These are phyloP conservation scores for Penicillium sp. DNA, from an alignment of 2,329 filamentous ascomycete species.

Conservation along the genomic window DNA sequence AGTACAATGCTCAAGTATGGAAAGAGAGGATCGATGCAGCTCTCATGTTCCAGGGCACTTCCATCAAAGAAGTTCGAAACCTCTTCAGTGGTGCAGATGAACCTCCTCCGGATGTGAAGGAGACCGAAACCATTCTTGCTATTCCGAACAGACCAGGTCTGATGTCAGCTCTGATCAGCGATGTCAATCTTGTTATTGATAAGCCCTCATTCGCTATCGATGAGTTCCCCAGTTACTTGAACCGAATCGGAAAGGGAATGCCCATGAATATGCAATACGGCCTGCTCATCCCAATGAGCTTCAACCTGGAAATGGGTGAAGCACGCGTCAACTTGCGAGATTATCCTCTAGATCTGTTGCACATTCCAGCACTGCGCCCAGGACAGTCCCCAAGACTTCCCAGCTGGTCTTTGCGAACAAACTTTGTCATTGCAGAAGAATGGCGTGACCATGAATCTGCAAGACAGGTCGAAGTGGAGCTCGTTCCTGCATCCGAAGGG, in stretches of 20 bases:
- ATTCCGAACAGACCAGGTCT: constrained; percentile 82
- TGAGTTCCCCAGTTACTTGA: constrained; percentile 78
- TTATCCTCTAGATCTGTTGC: constrained; percentile 87
- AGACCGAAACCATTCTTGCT: constrained; percentile 79
- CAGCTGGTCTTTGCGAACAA: constrained; percentile 79
- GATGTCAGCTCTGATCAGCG: constrained; percentile 75
- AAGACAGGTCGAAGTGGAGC: constrained; percentile 74
- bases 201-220: constrained; percentile 87
- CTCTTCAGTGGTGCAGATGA: constrained; percentile 81
- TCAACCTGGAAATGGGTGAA: constrained; percentile 88
- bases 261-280: constrained; percentile 87
- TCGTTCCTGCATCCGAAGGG: constrained; percentile 68
- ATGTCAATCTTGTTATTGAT: constrained; percentile 81
- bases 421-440: constrained; percentile 96
- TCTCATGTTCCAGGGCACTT: constrained; percentile 64
- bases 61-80: constrained; percentile 74
- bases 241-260: constrained; percentile 94
- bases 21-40: constrained; percentile 82
- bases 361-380: constrained; percentile 78
- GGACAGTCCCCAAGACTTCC: constrained; percentile 76
- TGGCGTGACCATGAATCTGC: constrained; percentile 77
- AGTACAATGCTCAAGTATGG: constrained; percentile 87
- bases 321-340: constrained; percentile 82
- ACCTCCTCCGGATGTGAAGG: constrained; percentile 74
- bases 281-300: constrained; percentile 82